These are phyloP conservation scores for Rhododendron henanense DNA, from an alignment of 148 eudicot species.

Conservation along the genomic window DNA sequence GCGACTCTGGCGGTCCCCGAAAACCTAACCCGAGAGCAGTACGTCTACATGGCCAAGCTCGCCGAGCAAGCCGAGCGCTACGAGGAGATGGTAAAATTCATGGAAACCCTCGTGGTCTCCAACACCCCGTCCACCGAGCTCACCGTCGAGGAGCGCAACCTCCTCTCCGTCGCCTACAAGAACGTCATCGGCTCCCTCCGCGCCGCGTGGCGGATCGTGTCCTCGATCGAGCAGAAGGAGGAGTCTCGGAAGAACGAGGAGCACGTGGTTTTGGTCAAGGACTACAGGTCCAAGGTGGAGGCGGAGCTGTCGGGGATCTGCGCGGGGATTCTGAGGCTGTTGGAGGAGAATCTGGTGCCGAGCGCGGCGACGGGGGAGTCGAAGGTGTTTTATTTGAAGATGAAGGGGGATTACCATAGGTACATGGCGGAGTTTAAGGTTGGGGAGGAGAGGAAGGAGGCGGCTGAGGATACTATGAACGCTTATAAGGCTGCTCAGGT, in stretches of 20 bases:
- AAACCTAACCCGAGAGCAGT: conserved; percentile 52
- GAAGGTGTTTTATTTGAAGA: conserved; percentile 34
- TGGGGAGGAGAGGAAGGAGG: conserved; percentile 34
- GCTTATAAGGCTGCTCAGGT: conserved; percentile 44
- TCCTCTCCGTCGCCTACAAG: conserved; percentile 89
- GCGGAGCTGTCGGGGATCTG: conserved; percentile 45
- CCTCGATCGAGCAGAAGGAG: conserved; percentile 75
- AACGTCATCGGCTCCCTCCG: conserved; percentile 84
- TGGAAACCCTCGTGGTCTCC: conserved; percentile 53
- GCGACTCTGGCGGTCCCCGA: conserved; percentile 27
- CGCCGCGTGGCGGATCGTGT: conserved; percentile 70
- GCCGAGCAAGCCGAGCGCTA: conserved; percentile 78
- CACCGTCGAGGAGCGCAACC: conserved; percentile 81
- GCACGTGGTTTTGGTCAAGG: conserved; percentile 48
- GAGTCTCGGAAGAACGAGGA: conserved; percentile 69
- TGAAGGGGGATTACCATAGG: conserved; percentile 38
- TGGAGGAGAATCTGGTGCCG: conserved; percentile 27
- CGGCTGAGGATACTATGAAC: conserved; percentile 36
- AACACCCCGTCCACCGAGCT: conserved; percentile 32
- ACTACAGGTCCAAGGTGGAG: conserved; percentile 60
- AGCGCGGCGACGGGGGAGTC: conserved; percentile 23
- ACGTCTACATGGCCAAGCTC: conserved; percentile 68
- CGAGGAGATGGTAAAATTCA: conserved; percentile 75
- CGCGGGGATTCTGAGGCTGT: conserved; percentile 35
- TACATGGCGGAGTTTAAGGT: conserved; percentile 35